Percentiles rank a stretch among this genome's conserved stretches.
phyloP scores from a whole-genome alignment of 768 basidiomycete species.

The Macrolepiota fuliginosa region DNA sequence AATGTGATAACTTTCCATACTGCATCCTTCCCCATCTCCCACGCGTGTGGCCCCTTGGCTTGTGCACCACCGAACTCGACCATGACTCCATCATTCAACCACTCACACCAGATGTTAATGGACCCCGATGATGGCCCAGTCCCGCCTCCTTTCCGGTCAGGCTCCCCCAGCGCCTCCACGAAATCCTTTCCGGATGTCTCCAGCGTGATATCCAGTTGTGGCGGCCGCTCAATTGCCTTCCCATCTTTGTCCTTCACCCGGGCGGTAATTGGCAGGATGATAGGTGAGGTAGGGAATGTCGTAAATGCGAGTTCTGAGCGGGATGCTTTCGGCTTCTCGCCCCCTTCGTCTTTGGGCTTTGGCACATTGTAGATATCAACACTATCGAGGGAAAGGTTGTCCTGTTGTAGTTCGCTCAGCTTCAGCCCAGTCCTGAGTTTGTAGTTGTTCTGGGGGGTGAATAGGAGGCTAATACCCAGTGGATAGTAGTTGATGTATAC shows the following conservation, averaged over 20 bases:
- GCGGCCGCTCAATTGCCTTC: constrained; percentile 32
- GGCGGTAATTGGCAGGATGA: constrained; percentile 40
- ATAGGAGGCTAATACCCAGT: constrained; percentile 82
- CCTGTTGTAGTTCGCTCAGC: constrained; percentile 35
- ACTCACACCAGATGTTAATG: constrained; percentile 93
- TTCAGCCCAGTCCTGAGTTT: constrained; percentile 46
- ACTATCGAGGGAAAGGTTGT: constrained; percentile 57
- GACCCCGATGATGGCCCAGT: constrained; percentile 79
- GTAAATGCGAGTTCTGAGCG: constrained; percentile 54
- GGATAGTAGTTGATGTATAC: constrained; percentile 84
- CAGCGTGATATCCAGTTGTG: constrained; percentile 39
- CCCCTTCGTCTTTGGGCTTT: constrained; percentile 22
- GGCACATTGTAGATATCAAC: constrained; percentile 82
- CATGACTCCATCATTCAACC: constrained; percentile 80
- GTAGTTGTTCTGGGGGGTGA: constrained; percentile 64
- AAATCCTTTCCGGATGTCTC: constrained; percentile 76
- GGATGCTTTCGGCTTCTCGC: constrained; percentile 32
- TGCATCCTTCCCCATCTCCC: constrained; percentile 84
- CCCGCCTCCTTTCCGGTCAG: constrained; percentile 88
- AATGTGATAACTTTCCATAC: constrained; percentile 74
- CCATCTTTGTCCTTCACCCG: constrained; percentile 34
- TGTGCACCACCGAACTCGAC: constrained; percentile 82
- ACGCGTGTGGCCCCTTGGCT: constrained; percentile 77
- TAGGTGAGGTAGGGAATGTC: constrained; percentile 53
- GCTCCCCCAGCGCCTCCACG: constrained; percentile 76